These are phyloP conservation scores for Candida nanaspora DNA, from an alignment of 805 yeast species.

Conservation along the genomic window DNA sequence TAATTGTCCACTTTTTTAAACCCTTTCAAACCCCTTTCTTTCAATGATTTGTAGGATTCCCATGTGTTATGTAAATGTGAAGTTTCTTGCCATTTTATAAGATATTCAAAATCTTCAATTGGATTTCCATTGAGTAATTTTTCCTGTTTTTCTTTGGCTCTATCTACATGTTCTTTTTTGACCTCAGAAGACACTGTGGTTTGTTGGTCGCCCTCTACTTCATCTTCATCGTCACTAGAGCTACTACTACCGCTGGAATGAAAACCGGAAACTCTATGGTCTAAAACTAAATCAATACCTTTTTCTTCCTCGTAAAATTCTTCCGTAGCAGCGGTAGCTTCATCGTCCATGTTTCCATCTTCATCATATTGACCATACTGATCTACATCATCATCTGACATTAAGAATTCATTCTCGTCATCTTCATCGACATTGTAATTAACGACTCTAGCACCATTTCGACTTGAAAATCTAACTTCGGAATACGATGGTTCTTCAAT, in stretches of 20 bases:
- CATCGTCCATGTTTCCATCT: background rate
- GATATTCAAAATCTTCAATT: constrained; percentile 50
- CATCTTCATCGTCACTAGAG: constrained; percentile 22
- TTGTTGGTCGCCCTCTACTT: constrained; percentile 16
- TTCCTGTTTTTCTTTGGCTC: constrained; percentile 26
- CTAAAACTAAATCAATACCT: constrained; percentile 38
- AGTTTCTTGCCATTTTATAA: constrained; percentile 78
- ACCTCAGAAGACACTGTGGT: constrained; percentile 5
- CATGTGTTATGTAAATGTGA: constrained; percentile 95
- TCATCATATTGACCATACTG: constrained; percentile 18
- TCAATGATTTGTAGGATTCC: constrained; percentile 60
- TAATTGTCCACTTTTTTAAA: constrained; percentile 84
- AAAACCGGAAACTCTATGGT: constrained; percentile 39
- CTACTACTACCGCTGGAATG: constrained; percentile 21
- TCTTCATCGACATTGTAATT: constrained; percentile 70
- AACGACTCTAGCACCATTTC: constrained; percentile 55
- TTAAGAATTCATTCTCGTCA: constrained; percentile 47
- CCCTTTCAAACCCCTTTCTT: constrained; percentile 50
- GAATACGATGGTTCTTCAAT: constrained; percentile 19
- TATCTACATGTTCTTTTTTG: constrained; percentile 59
- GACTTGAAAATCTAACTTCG: constrained; percentile 71
- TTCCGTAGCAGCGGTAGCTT: constrained; percentile 12
- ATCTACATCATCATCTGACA: constrained; percentile 30
- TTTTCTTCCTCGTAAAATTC: constrained; percentile 15
- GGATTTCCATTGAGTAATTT: constrained; percentile 30